Conservation (phyloP, 2,329 filamentous ascomycete species). For the Trichothecium roseum region DNA sequence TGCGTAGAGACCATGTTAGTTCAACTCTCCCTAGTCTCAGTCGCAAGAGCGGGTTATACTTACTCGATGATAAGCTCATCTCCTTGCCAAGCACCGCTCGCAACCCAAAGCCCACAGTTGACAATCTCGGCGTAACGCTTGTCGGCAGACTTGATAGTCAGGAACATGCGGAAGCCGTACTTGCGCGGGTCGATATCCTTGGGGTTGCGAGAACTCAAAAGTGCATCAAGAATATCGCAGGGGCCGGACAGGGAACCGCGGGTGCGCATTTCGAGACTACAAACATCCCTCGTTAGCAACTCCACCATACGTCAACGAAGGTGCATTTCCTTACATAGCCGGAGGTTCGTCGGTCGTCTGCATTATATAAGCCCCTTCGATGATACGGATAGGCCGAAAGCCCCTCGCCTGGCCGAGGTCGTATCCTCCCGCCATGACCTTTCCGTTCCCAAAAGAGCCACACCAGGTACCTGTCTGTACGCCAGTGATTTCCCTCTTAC, state of each 20-base stretch:
- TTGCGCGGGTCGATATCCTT: constrained; percentile 29
- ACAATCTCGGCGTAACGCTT: constrained; percentile 36
- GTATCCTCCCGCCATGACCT: constrained; percentile 32
- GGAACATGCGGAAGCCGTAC: constrained; percentile 38
- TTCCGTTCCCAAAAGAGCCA: constrained; percentile 37
- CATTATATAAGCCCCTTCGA: constrained; percentile 39
- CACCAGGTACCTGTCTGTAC: constrained; percentile 36
- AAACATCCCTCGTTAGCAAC: no score
- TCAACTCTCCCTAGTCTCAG: neutral
- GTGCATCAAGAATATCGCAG: constrained; percentile 28
- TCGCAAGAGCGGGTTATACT: constrained; percentile 9
- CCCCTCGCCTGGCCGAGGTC: constrained; percentile 29
- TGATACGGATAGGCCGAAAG: constrained; percentile 28
- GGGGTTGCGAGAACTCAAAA: constrained; percentile 24
- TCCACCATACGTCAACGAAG: neutral
- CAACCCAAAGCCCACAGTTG: constrained; percentile 39
- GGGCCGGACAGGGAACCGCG: constrained; percentile 36
- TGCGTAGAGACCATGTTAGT: constrained; percentile 6
- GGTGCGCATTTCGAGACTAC: constrained; percentile 33
- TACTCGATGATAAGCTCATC: constrained; percentile 36
- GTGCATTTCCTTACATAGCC: constrained; percentile 24
- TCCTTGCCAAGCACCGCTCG: constrained; percentile 34
- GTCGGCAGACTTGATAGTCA: constrained; percentile 39
- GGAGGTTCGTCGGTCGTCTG: constrained; percentile 35
- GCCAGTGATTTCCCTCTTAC: constrained; percentile 36